Conservation (phyloP, 768 basidiomycete genomes). For the Asterophora parasitica region DNA sequence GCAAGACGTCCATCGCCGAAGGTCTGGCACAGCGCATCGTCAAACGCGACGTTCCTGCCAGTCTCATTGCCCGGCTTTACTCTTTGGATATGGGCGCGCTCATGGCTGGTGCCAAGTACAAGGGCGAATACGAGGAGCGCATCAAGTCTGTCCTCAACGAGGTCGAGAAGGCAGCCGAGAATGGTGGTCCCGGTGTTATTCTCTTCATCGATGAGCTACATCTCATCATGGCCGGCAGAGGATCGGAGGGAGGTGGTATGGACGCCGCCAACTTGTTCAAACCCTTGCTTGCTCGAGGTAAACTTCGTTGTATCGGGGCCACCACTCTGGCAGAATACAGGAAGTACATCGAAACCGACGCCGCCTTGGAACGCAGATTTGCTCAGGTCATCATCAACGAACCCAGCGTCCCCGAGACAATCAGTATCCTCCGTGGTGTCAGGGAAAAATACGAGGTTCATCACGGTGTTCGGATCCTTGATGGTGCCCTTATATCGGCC, state of each 20-base stretch:
- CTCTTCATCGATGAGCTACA: constrained; percentile 96
- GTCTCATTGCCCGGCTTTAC: constrained; percentile 68
- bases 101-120: constrained; percentile 90
- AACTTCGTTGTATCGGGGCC: constrained; percentile 74
- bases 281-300: constrained; percentile 85
- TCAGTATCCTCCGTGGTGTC: constrained; percentile 91
- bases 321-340: constrained; percentile 91
- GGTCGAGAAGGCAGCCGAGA: constrained; percentile 81
- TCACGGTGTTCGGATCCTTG: constrained; percentile 85
- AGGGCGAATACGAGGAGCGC: constrained; percentile 95
- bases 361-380: constrained; percentile 86
- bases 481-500: constrained; percentile 83
- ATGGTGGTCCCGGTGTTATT: constrained; percentile 74
- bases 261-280: constrained; percentile 92
- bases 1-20: constrained; percentile 94
- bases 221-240: constrained; percentile 88
- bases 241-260: constrained; percentile 83
- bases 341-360: constrained; percentile 91
- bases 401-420: constrained; percentile 82
- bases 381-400: constrained; percentile 94
- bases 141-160: constrained; percentile 90
- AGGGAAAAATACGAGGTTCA: constrained; percentile 92
- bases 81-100: constrained; percentile 94
- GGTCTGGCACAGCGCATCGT: constrained; percentile 94
- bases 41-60: constrained; percentile 84